A percentile compares a stretch with the other conserved stretches of the same genome.
These are phyloP conservation scores for Chiua sp. DNA, from an alignment of 1,284 basidiomycete genomes.

Conservation along the genomic window DNA sequence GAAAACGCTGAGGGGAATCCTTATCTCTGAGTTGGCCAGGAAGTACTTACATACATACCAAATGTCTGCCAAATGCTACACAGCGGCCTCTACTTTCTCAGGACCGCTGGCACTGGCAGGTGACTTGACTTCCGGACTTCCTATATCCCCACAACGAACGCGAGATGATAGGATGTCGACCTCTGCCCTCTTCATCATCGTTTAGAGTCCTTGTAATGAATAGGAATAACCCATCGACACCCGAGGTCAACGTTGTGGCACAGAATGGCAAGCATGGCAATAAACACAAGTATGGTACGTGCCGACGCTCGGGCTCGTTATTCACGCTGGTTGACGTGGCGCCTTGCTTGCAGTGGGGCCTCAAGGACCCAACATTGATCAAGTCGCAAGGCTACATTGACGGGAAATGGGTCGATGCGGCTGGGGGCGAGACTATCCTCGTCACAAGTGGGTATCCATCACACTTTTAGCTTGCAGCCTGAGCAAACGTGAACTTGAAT, in stretches of 20 bases:
- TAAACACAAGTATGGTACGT: conserved; percentile 29
- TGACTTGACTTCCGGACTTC: neutral
- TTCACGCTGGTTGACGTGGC: neutral
- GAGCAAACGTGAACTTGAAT: neutral
- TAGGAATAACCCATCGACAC: conserved; percentile 3
- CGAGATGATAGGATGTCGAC: conserved; percentile 19
- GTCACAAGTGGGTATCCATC: conserved; percentile 69
- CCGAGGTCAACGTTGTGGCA: conserved; percentile 20
- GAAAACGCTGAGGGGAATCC: conserved; percentile 30
- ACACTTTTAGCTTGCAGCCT: neutral
- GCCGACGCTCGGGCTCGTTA: neutral
- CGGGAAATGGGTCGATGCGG: conserved; percentile 85
- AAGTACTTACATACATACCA: neutral
- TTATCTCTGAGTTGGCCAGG: too few relatives aligned
- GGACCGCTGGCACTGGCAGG: neutral
- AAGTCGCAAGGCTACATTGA: conserved; percentile 80
- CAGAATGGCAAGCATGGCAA: conserved; percentile 39
- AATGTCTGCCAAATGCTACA: too few relatives aligned
- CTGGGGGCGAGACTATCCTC: conserved; percentile 69
- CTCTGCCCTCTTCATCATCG: conserved; percentile 17
- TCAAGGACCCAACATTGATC: conserved; percentile 79
- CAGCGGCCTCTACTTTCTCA: conserved; percentile 6
- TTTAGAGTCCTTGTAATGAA: conserved; percentile 26
- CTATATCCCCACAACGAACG: neutral
- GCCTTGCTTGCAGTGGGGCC: conserved; percentile 55